These are phyloP conservation scores for Tubosaeta sp. DNA, from an alignment of 768 basidiomycete species.

Conservation along the genomic window DNA sequence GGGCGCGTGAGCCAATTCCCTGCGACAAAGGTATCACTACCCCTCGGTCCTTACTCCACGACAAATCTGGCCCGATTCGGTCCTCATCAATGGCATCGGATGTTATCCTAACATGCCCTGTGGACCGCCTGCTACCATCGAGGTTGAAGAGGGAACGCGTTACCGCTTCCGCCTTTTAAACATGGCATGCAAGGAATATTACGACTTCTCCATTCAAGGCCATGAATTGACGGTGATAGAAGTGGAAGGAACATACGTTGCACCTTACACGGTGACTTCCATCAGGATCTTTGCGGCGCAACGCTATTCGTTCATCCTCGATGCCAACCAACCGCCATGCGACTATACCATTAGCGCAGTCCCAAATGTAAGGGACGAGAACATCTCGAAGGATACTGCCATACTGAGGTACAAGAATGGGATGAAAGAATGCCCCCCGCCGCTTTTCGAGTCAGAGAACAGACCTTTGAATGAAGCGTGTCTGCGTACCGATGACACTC, in stretches of 20 bases:
- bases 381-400: background rate
- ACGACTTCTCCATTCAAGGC: constrained; percentile 22
- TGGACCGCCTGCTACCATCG: constrained; percentile 28
- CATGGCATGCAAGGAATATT: constrained; percentile 33
- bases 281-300: constrained; percentile 37
- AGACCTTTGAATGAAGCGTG: background rate
- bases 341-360: constrained; percentile 37
- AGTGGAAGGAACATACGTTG: constrained; percentile 38
- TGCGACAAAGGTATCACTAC: constrained; percentile 18
- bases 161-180: constrained; percentile 39
- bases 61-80: constrained; percentile 26
- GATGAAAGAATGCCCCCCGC: background rate
- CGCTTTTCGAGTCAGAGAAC: no score
- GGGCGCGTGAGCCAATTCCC: background rate
- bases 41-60: constrained; percentile 1
- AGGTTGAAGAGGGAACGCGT: constrained; percentile 28
- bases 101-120: constrained; percentile 23
- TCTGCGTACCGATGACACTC: background rate
- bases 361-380: constrained; percentile 22
- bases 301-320: constrained; percentile 44
- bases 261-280: constrained; percentile 36
- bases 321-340: constrained; percentile 33
- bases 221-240: constrained; percentile 36
- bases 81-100: constrained; percentile 39
- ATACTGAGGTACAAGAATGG: constrained; percentile 10